Evolutionary conservation across 2,329 filamentous ascomycete genomes (phyloP), one percentile per base, ranked within the genome.

Genomic region (Fusarium guadeloupense): DNA sequence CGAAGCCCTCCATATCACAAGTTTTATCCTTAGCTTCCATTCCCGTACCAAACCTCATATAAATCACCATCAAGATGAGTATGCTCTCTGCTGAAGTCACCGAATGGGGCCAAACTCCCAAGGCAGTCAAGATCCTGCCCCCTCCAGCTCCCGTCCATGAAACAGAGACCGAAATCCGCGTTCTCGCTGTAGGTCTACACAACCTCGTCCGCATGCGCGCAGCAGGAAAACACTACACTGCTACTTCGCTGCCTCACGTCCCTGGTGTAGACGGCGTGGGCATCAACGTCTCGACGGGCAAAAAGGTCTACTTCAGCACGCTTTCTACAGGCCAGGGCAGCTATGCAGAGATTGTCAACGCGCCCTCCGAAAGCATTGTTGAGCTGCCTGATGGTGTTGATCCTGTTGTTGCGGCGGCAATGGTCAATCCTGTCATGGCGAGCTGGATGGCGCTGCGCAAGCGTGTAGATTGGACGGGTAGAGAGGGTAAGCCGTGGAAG

Each of bases 381-480:
- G 74, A 76, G 3, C 53, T 87, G 2, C 80, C 81, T 0, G 72
- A 74, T 0, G 76, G 72, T 5, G 76, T 80, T 9, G 80, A 85
- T 62, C 75, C 80, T 0, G 71, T 80, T 1, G 75, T 80, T 23
- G 77, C 83, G n/a, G 85, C 85, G 0, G 83, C 78, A 1, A 73
- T 82, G 46, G 75, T 81, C 33, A 87, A 87, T 59, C 83, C 84
- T 1, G 81, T 79, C 21, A 79, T 84, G 75, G 81, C 79, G 47
- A 80, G 78, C 34, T 87, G 84, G 84, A 84, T 87, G 83, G 83
- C 83, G 5, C 72, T 87, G 30, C 76, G 73, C 19, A 74, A 77
- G 33, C 77, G 83, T 6, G 78, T 78, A 1, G 62, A 55, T 5
- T 70, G 54, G 13, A 45, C 42, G 4, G 37, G 17, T 3, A 75